Conservation (phyloP, 192 early-diverging fungal genomes). For the Backusella macrospora region DNA sequence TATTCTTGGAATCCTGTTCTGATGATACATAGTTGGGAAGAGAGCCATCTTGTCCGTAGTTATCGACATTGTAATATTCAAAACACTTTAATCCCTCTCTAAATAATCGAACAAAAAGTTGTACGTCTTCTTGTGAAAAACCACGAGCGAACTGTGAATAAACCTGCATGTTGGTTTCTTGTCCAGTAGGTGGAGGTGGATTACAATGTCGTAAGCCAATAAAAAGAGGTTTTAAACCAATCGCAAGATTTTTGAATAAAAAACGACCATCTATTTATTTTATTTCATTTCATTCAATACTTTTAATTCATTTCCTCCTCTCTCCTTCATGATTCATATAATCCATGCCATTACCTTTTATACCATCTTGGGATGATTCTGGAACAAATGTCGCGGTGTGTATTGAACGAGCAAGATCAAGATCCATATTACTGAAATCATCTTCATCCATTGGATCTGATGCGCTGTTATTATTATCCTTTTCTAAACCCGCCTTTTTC, state of each 20-base stretch:
- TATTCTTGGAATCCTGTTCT: conserved; percentile 20
- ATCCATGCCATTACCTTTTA: conserved; percentile 48
- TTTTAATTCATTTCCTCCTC: neutral
- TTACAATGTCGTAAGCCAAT: conserved; percentile 74
- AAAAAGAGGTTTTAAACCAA: conserved; percentile 83
- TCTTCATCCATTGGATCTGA: conserved; percentile 48
- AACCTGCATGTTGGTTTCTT: conserved; percentile 37
- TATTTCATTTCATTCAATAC: neutral
- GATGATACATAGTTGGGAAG: conserved; percentile 21
- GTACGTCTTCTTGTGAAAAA: conserved; percentile 71
- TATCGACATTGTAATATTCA: conserved; percentile 79
- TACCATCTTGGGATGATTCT: conserved; percentile 61
- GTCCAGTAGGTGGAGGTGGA: conserved; percentile 48
- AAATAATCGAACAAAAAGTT: conserved; percentile 72
- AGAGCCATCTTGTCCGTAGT: conserved; percentile 48
- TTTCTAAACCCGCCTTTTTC: conserved; percentile 51
- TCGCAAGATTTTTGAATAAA: conserved; percentile 86
- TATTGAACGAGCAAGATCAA: conserved; percentile 58
- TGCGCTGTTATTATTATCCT: neutral
- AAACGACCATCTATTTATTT: conserved; percentile 72
- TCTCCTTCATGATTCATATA: neutral
- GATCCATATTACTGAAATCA: conserved; percentile 50
- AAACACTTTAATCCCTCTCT: conserved; percentile 81
- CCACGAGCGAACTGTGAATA: conserved; percentile 58
- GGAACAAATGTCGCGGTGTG: conserved; percentile 49